These are phyloP conservation scores for Colletotrichum gigasporum DNA, from an alignment of 2,329 filamentous ascomycete genomes.

Conservation along the genomic window DNA sequence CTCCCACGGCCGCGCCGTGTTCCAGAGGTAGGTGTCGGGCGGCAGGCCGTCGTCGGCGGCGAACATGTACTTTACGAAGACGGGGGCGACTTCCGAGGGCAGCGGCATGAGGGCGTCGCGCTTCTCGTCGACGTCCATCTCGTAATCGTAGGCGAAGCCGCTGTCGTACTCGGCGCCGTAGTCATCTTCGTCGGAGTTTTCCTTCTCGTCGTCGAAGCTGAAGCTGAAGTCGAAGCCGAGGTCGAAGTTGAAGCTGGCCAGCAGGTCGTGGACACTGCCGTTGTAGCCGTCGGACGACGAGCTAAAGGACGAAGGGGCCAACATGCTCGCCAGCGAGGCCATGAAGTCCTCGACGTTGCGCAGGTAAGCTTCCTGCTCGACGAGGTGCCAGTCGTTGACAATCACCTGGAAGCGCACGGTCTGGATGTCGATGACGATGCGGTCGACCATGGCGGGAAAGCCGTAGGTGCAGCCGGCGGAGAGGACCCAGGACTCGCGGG, in stretches of 20 bases:
- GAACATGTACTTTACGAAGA: slow-evolving; percentile 46
- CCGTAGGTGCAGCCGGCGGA: slow-evolving; percentile 42
- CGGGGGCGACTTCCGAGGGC: slow-evolving; percentile 37
- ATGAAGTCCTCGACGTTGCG: slow-evolving; percentile 45
- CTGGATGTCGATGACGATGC: slow-evolving; percentile 50
- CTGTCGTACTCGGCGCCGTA: background rate
- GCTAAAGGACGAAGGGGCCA: background rate
- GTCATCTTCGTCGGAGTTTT: background rate
- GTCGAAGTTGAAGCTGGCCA: slow-evolving; percentile 5
- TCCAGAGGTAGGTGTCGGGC: slow-evolving; percentile 52
- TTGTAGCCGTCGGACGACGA: no score
- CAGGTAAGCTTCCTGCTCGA: slow-evolving; percentile 43
- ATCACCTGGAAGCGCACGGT: slow-evolving; percentile 49
- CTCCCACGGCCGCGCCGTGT: slow-evolving; percentile 51
- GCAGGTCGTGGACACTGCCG: background rate
- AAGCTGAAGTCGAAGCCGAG: slow-evolving; percentile 27
- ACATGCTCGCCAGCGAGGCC: slow-evolving; percentile 1
- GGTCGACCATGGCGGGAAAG: slow-evolving; percentile 44
- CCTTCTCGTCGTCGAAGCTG: background rate
- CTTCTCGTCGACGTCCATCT: slow-evolving; percentile 13
- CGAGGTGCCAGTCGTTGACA: slow-evolving; percentile 45
- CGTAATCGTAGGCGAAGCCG: slow-evolving; percentile 5
- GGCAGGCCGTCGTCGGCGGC: slow-evolving; percentile 39
- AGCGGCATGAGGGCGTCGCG: slow-evolving; percentile 12
- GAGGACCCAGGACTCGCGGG: slow-evolving; percentile 47